Percentiles rank a stretch among this genome's conserved stretches.
These are phyloP conservation scores for Striga asiatica DNA, from an alignment of 257 asterid species.

Conservation along the genomic window DNA sequence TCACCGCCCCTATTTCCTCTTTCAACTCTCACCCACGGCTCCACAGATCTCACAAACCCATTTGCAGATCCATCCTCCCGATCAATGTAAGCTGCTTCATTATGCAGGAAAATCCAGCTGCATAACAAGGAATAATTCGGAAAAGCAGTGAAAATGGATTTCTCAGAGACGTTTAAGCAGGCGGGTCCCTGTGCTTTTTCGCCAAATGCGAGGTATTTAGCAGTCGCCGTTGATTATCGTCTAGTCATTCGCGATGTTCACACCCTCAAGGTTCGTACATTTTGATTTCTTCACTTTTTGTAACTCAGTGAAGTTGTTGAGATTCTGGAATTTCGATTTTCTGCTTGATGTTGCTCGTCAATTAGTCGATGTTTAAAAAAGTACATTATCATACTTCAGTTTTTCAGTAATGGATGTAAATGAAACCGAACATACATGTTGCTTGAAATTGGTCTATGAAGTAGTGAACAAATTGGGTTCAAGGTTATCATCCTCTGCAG, in stretches of 20 bases:
- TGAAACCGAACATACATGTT: background rate
- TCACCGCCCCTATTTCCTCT: background rate
- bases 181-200: constrained; percentile 86
- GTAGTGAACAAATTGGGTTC: background rate
- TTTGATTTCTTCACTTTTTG: background rate
- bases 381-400: background rate
- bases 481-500: background rate
- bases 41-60: constrained; percentile 24
- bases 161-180: constrained; percentile 77
- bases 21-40: background rate
- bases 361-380: background rate
- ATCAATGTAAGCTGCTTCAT: background rate
- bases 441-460: background rate
- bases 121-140: background rate
- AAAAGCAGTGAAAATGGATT: constrained; percentile 52
- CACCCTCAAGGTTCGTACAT: constrained; percentile 57
- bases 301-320: background rate
- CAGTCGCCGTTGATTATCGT: constrained; percentile 89
- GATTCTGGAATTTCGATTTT: background rate
- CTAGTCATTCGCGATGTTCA: constrained; percentile 87
- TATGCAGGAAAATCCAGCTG: constrained; percentile 2
- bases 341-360: background rate
- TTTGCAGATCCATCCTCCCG: constrained; percentile 18
- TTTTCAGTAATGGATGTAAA: background rate
- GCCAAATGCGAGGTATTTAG: constrained; percentile 72